Base-by-base conservation (phyloP, 179 eudicot species). In the Pouteria campechiana region DNA sequence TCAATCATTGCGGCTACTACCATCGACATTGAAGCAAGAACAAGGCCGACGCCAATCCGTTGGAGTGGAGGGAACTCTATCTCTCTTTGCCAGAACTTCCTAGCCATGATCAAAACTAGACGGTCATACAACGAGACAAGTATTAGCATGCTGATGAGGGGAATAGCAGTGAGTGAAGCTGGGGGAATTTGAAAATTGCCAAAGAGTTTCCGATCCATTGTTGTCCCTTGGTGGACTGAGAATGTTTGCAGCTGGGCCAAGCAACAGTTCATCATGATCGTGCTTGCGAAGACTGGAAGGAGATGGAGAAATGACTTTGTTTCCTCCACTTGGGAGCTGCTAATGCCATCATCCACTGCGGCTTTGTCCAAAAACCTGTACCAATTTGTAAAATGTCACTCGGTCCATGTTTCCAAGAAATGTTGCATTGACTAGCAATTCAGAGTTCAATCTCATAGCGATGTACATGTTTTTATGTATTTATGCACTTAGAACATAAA, bases 131-230 rank as follows among this genome's bases (percentile, higher is more conserved):
- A 15, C 11, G 94, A 96, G 69, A 90, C 82, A 17, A 82, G 41
- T 48, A 82, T 44, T 65, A 90, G 79, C 20, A 90, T 76, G 52
- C 86, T 61, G n/a, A 87, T 43, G 69, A 82, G 76, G 17, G 98
- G 98, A 63, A 90, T 82, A 55, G 92, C 57, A 43, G 82, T 95
- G 21, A 90, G 92, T 1, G 98, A 86, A 17, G 98, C 96, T 0
- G 98, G 96, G 3, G 98, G 98, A 35, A 90, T 69, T 34, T 48
- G 70, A 61, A 90, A 79, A 38, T 73, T 41, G 16, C 41, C 42
- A 5, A 82, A 52, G 22, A 90, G 54, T 9, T 60, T 48, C 4
- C 71, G 76, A 74, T 90, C 65, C 98, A 90, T 90, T 20, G 78
- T 49, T 28, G 70, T 63, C 18, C 82, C 98, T 82, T 90, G 98